A percentile compares a stretch with the other conserved stretches of the same genome.
phyloP scores from a whole-genome alignment of 371 early-diverging fungal genomes.

The Circinella minor region DNA sequence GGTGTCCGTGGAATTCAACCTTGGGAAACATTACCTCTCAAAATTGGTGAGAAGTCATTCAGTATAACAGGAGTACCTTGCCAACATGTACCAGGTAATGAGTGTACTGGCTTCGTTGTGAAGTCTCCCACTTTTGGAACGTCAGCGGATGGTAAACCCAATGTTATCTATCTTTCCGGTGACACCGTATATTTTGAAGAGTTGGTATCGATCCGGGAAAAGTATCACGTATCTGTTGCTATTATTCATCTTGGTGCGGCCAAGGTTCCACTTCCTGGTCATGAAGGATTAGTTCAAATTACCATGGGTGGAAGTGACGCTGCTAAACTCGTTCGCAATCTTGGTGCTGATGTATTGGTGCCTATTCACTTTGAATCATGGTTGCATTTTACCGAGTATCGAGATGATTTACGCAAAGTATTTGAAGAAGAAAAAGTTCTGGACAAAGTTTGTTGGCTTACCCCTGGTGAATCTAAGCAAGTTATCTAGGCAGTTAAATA shows the following conservation, averaged over 20 bases:
- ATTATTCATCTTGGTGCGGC: conserved; percentile 7
- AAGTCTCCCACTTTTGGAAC: conserved; percentile 1
- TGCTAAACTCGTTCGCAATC: background rate
- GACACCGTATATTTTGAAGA: background rate
- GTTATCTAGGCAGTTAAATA: too few species aligned
- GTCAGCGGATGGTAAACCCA: conserved; percentile 1
- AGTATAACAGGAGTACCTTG: background rate
- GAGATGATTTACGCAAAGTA: conserved; percentile 2
- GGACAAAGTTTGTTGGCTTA: conserved; percentile 6
- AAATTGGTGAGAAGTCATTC: background rate
- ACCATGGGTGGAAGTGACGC: conserved; percentile 7
- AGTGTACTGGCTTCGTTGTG: conserved; percentile 8
- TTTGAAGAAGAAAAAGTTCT: background rate
- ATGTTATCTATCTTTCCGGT: conserved; percentile 3
- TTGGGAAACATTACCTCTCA: background rate
- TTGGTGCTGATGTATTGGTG: background rate
- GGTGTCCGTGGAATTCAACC: conserved; percentile 1
- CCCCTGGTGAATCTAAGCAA: background rate
- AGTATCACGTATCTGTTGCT: conserved; percentile 8
- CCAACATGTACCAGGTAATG: background rate
- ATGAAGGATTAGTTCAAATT: background rate
- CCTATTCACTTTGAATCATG: conserved; percentile 8
- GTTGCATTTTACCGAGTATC: conserved; percentile 6
- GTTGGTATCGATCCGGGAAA: conserved; percentile 1
- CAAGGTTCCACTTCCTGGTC: background rate